These are phyloP conservation scores for Termitomyces sp. DNA, from an alignment of 1,284 basidiomycete genomes.

Conservation along the genomic window DNA sequence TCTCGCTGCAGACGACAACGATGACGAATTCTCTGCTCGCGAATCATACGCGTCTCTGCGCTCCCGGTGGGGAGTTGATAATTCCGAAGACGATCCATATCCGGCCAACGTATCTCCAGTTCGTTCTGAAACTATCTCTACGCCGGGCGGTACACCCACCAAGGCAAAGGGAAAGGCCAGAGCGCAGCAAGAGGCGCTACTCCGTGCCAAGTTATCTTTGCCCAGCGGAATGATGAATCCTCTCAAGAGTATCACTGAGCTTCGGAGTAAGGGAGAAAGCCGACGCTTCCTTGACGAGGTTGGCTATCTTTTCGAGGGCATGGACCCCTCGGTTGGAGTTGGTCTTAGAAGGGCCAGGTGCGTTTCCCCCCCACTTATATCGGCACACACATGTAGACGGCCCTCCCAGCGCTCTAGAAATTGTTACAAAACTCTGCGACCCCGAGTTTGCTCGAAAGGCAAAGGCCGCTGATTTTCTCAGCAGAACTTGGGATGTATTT, in stretches of 20 bases:
- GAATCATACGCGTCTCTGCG: constrained; percentile 70
- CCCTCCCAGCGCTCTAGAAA: constrained; percentile 58
- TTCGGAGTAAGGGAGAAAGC: constrained; percentile 73
- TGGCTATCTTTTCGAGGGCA: constrained; percentile 75
- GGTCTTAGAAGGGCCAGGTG: constrained; percentile 65
- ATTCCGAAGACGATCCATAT: constrained; percentile 63
- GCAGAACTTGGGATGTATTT: constrained; percentile 62
- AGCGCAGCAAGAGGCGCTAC: constrained; percentile 15
- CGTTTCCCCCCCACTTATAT: neutral
- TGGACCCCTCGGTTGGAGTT: constrained; percentile 46
- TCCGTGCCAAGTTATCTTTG: constrained; percentile 24
- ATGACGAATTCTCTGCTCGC: constrained; percentile 50
- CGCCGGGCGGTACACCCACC: constrained; percentile 20
- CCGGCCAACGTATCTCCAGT: constrained; percentile 29
- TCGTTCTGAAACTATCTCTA: constrained; percentile 13
- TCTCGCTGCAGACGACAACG: constrained; percentile 26
- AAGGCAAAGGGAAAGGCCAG: constrained; percentile 29
- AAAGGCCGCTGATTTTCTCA: constrained; percentile 65
- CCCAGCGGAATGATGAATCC: constrained; percentile 64
- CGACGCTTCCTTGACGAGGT: constrained; percentile 75
- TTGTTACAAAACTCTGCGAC: constrained; percentile 67
- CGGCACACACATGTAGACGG: constrained; percentile 2
- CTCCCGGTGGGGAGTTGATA: constrained; percentile 68
- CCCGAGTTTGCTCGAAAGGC: constrained; percentile 69
- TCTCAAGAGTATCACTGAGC: constrained; percentile 72